Conservation (phyloP, 2,329 filamentous ascomycete species). For the Escovopsis sp. region DNA sequence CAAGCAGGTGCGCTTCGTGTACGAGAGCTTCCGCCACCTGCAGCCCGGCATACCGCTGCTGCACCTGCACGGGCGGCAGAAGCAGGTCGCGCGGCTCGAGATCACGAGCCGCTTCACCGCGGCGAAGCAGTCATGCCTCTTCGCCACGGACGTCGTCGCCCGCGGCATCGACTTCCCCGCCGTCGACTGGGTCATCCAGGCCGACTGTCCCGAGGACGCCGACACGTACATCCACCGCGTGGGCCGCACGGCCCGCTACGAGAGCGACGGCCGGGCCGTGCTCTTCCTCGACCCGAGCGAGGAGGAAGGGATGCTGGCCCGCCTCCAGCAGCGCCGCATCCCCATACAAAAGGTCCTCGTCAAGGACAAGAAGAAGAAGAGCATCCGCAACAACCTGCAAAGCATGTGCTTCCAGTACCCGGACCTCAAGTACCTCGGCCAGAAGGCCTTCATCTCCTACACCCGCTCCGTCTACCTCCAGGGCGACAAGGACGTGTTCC, state of each 20-base stretch:
- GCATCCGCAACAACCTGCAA: constrained; percentile 71
- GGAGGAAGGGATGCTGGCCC: constrained; percentile 76
- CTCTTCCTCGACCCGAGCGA: constrained; percentile 87
- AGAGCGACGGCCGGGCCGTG: constrained; percentile 74
- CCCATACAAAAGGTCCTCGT: constrained; percentile 77
- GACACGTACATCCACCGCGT: constrained; percentile 97
- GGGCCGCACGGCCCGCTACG: constrained; percentile 84
- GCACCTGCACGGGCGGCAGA: constrained; percentile 87
- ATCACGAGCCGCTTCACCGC: constrained; percentile 72
- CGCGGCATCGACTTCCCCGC: constrained; percentile 90
- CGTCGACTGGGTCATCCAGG: constrained; percentile 97
- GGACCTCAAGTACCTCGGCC: constrained; percentile 83
- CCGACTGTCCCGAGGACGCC: constrained; percentile 91
- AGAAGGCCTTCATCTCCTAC: constrained; percentile 92
- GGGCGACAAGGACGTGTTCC: constrained; percentile 83
- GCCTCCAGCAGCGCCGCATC: constrained; percentile 78
- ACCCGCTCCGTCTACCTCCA: constrained; percentile 73
- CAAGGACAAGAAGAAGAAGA: constrained; percentile 75
- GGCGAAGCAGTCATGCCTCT: constrained; percentile 72
- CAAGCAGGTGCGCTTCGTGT: constrained; percentile 92
- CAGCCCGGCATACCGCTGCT: constrained; percentile 88
- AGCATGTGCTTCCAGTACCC: constrained; percentile 94
- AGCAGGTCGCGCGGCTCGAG: constrained; percentile 74
- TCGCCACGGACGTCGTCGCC: constrained; percentile 90
- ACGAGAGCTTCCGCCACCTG: constrained; percentile 81